Base-by-base conservation (phyloP, 1,284 basidiomycete genomes). In the Schizopora paradoxa region DNA sequence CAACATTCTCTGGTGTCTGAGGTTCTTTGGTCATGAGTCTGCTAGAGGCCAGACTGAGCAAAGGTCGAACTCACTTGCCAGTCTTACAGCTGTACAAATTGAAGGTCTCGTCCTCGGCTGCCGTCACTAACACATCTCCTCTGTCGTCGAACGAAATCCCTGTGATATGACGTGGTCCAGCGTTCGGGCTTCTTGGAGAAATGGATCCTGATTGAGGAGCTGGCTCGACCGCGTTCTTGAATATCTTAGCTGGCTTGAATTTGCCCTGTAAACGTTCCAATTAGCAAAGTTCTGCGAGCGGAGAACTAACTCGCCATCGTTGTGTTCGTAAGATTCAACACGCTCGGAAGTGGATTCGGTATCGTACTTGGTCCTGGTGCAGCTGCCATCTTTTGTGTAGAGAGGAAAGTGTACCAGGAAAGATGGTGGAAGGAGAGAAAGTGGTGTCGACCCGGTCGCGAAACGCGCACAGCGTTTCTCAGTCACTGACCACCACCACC, bases 91-190 rank as follows among this genome's bases (percentile, higher is more conserved):
- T 92, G 61, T 92, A 99, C 46, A 97, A 59, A 39, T 90, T 77
- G 63, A 99, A 91, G 1, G 83, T 85, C 66, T 98, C 94, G 60
- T 99, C 95, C 61, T 96, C 88, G n/a, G 76, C 83, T 0, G 91
- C 86, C 4, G 92, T 95, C 29, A 98, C 73, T 33, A 95, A 68
- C 49, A 78, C 74, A 54, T 93, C 86, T 4, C 96, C 96, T 57
- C 78, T 70, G 61, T 97, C 92, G 61, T 98, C 95, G 61, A 95
- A 99, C 25, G 78, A 77, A 22, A 97, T 74, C 8, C 90, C 88
- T 0, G 91, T 96, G 41, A 96, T 87, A 58, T 89, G 85, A 51
- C 77, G 67, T 25, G 77, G 76, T 2, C 72, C 71, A 18, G 63
- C 48, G 53, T 66, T 68, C 47, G 66, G 57, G 41, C 72, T 62